Evolutionary conservation across 1,139 yeast genomes (phyloP).

Genomic region (Geotrichum restrictum): DNA sequence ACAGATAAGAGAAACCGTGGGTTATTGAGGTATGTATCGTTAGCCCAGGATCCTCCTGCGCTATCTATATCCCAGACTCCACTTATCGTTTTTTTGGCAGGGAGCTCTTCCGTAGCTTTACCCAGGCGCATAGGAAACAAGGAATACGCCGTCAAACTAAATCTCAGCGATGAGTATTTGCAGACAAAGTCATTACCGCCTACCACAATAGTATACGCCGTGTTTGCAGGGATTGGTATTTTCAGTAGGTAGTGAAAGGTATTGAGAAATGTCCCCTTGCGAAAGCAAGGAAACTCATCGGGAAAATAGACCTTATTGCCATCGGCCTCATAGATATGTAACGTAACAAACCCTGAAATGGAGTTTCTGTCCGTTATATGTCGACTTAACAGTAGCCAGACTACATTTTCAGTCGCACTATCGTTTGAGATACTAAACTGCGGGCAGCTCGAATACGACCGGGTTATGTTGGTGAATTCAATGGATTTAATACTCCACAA

Average conservation of each 20-base stretch:
- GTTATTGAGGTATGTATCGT: conserved; percentile 51
- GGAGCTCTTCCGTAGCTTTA: conserved; percentile 38
- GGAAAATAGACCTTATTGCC: conserved; percentile 24
- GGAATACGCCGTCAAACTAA: conserved; percentile 44
- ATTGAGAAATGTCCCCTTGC: conserved; percentile 31
- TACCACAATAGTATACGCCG: conserved; percentile 30
- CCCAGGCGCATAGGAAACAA: conserved; percentile 32
- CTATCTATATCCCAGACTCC: conserved; percentile 50
- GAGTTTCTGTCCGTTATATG: conserved; percentile 26
- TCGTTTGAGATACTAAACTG: conserved; percentile 48
- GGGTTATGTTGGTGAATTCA: conserved; percentile 17
- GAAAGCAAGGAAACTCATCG: conserved; percentile 24
- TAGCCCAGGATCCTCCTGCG: conserved; percentile 58
- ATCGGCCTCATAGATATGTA: conserved; percentile 28
- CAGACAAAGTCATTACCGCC: conserved; percentile 34
- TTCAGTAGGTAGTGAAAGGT: conserved; percentile 32
- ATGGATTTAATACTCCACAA: conserved; percentile 26
- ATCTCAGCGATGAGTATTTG: conserved; percentile 29
- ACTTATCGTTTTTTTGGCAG: conserved; percentile 29
- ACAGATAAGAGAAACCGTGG: conserved; percentile 54
- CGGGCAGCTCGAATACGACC: conserved; percentile 42
- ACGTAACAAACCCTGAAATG: conserved; percentile 25
- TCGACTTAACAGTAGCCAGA: conserved; percentile 51
- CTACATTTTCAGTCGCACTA: conserved; percentile 34
- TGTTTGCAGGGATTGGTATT: conserved; percentile 29